Percentiles rank a stretch among this genome's conserved stretches.
Conservation (phyloP, 495 filamentous ascomycete species). For the Xylaria intraflava region DNA sequence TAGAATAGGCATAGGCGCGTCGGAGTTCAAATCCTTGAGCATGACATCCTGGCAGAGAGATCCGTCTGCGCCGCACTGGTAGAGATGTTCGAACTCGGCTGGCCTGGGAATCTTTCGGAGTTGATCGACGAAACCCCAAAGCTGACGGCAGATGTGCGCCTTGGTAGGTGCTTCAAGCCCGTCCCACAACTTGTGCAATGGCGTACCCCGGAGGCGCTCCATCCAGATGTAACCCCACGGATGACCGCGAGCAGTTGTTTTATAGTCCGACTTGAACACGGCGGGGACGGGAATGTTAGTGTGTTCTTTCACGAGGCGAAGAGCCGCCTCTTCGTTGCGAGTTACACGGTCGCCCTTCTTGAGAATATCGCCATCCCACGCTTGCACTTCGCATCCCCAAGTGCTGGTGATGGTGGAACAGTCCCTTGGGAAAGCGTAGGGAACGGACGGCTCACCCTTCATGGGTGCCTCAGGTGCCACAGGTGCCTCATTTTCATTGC, state of each 20-base stretch:
- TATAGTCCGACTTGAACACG: neutral
- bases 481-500: no score
- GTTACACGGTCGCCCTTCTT: neutral
- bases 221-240: constrained; percentile 22
- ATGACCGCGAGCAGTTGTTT: neutral
- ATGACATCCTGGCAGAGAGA: constrained; percentile 26
- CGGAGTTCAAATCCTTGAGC: constrained; percentile 27
- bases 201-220: constrained; percentile 8
- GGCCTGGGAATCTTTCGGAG: constrained; percentile 25
- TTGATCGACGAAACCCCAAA: constrained; percentile 29
- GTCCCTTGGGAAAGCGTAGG: no score
- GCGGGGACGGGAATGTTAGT: constrained; percentile 10
- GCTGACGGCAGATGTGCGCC: constrained; percentile 28
- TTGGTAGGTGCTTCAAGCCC: constrained; percentile 25
- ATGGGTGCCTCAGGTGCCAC: no score
- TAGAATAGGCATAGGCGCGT: constrained; percentile 21
- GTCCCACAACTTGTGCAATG: constrained; percentile 26
- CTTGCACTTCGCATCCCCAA: neutral
- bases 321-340: constrained; percentile 3
- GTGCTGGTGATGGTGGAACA: no score
- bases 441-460: no score
- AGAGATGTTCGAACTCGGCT: constrained; percentile 18
- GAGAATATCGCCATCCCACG: neutral
- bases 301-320: constrained; percentile 8
- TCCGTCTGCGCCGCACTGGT: constrained; percentile 33